These are phyloP conservation scores for Didymella lethalis DNA, from an alignment of 2,329 filamentous ascomycete species.

Conservation along the genomic window DNA sequence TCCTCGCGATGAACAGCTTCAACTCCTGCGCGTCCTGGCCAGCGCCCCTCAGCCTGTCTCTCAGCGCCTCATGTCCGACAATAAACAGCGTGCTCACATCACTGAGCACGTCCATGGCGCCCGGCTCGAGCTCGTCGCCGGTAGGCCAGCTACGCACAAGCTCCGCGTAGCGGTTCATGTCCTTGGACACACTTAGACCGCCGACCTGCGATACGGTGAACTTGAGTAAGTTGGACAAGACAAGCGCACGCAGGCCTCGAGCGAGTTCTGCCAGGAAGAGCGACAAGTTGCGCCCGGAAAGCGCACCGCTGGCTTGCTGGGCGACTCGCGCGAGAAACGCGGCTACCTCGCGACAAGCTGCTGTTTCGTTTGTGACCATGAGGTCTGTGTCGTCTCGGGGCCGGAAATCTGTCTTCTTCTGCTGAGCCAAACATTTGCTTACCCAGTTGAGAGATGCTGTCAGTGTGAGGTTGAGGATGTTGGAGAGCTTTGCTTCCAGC, in stretches of 20 bases:
- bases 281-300: conserved; percentile 85
- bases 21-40: conserved; percentile 63
- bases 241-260: conserved; percentile 74
- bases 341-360: conserved; percentile 82
- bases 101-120: conserved; percentile 79
- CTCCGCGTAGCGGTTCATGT: conserved; percentile 91
- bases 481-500: conserved; percentile 85
- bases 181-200: conserved; percentile 93
- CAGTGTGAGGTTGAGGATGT: conserved; percentile 72
- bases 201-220: conserved; percentile 93
- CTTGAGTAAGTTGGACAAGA: conserved; percentile 93
- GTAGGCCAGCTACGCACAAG: conserved; percentile 81
- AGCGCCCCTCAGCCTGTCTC: conserved; percentile 59
- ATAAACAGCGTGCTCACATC: conserved; percentile 98
- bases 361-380: conserved; percentile 65
- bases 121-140: conserved; percentile 63
- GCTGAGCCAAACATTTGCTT: conserved; percentile 72
- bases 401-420: conserved; percentile 89
- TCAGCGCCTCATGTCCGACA: conserved; percentile 70
- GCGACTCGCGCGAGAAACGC: conserved; percentile 78
- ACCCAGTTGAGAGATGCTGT: conserved; percentile 81
- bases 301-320: conserved; percentile 68
- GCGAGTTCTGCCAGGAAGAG: conserved; percentile 86
- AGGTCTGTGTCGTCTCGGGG: conserved; percentile 76
- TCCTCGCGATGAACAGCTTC: conserved; percentile 81